Conservation (phyloP, 2,329 filamentous ascomycete genomes). For the Knoxdaviesia proteae region DNA sequence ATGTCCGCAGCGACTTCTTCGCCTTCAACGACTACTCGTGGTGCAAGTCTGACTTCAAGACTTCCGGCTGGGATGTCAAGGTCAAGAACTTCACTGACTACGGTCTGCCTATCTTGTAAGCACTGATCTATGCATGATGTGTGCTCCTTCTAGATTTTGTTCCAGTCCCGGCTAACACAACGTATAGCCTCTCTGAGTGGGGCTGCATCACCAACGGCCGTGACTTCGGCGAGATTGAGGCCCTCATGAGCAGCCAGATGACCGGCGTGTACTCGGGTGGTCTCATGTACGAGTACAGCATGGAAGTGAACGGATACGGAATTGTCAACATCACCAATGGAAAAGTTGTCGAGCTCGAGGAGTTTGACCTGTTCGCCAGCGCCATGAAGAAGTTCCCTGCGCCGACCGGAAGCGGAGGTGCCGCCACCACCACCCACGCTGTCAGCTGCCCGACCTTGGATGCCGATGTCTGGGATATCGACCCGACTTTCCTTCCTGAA, state of each 20-base stretch:
- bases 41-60: slow-evolving; percentile 51
- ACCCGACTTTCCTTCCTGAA: slow-evolving; percentile 25
- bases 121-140: neutral
- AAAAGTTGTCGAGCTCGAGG: slow-evolving; percentile 31
- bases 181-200: slow-evolving; percentile 58
- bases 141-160: neutral
- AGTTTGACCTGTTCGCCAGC: slow-evolving; percentile 36
- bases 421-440: slow-evolving; percentile 23
- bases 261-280: slow-evolving; percentile 82
- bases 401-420: slow-evolving; percentile 29
- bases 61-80: slow-evolving; percentile 70
- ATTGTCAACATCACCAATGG: slow-evolving; percentile 46
- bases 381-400: slow-evolving; percentile 27
- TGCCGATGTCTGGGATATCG: slow-evolving; percentile 24
- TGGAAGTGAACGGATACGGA: slow-evolving; percentile 61
- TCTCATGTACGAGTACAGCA: slow-evolving; percentile 84
- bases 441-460: slow-evolving; percentile 28
- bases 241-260: slow-evolving; percentile 73
- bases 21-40: slow-evolving; percentile 82
- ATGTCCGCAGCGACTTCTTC: slow-evolving; percentile 73
- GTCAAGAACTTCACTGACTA: slow-evolving; percentile 75
- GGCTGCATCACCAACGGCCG: slow-evolving; percentile 72
- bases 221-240: slow-evolving; percentile 56
- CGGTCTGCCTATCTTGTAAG: slow-evolving; percentile 62
- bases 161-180: neutral